These are phyloP conservation scores for Scedosporium apiospermum DNA, from an alignment of 2,329 filamentous ascomycete species.

Conservation along the genomic window DNA sequence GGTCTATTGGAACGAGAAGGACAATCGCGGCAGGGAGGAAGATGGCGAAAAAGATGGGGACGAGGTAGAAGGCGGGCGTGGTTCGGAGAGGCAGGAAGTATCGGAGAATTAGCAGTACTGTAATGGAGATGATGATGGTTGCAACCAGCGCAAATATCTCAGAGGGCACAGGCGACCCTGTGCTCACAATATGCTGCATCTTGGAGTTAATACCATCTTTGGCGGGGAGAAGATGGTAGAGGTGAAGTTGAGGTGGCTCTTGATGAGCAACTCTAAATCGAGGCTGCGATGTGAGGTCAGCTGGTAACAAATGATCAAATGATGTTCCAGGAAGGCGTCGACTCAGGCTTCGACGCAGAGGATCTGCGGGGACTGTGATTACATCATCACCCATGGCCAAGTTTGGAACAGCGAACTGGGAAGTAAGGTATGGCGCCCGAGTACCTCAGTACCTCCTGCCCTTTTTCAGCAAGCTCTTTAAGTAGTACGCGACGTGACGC, in stretches of 20 bases:
- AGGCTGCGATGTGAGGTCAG: not conserved
- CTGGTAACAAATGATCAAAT: too few relatives aligned
- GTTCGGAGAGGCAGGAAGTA: slow-evolving; percentile 84
- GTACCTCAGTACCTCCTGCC: not conserved
- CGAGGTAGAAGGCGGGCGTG: slow-evolving; percentile 79
- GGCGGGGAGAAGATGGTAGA: not conserved
- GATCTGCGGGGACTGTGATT: not conserved
- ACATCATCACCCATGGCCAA: not conserved
- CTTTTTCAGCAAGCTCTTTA: not conserved
- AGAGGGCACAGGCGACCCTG: slow-evolving; percentile 62
- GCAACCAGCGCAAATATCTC: slow-evolving; percentile 67
- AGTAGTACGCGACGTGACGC: slow-evolving; percentile 1
- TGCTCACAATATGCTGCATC: slow-evolving; percentile 42
- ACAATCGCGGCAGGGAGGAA: slow-evolving; percentile 87
- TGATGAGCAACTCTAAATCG: not conserved
- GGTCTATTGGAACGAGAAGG: slow-evolving; percentile 87
- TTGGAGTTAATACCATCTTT: slow-evolving; percentile 22
- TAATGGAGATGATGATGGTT: slow-evolving; percentile 61
- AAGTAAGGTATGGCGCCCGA: not conserved
- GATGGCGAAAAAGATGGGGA: slow-evolving; percentile 93
- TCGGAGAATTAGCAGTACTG: slow-evolving; percentile 76
- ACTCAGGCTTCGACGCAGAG: too few relatives aligned
- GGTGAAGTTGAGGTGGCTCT: not conserved
- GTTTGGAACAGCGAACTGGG: not conserved
- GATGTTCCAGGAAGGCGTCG: too few relatives aligned